Evolutionary conservation across 306 rosid species (phyloP).

Genomic region (Mimosa pudica): DNA sequence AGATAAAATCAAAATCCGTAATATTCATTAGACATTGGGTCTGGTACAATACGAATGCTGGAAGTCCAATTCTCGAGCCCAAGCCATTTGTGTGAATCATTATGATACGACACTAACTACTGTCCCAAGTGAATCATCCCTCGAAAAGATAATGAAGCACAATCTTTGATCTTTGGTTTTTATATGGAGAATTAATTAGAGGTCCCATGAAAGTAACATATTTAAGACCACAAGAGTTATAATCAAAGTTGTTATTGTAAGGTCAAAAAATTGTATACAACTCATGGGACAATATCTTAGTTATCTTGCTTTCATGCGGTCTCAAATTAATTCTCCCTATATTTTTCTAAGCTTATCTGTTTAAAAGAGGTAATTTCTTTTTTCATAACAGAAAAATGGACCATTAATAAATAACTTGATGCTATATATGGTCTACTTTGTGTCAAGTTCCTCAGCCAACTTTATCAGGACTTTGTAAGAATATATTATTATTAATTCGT

Average conservation of each 20-base stretch:
- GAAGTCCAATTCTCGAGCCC: background rate
- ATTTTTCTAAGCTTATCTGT: background rate
- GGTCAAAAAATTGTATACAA: too few species aligned
- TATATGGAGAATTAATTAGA: too few species aligned
- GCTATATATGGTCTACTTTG: background rate
- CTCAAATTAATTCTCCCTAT: too few species aligned
- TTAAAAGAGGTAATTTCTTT: constrained; percentile 20
- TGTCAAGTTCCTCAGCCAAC: constrained; percentile 5
- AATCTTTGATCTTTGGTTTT: background rate
- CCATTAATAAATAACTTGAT: background rate
- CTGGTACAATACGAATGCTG: background rate
- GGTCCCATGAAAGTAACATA: too few species aligned
- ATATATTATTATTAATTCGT: constrained; percentile 21
- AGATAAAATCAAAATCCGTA: background rate
- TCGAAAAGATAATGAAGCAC: background rate
- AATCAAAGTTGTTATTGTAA: too few species aligned
- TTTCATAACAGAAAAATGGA: background rate
- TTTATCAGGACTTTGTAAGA: constrained; percentile 5
- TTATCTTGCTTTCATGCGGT: too few species aligned
- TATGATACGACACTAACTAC: too few species aligned
- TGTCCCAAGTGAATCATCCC: too few species aligned
- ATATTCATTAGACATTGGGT: background rate
- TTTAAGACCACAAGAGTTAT: too few species aligned
- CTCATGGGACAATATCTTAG: too few species aligned
- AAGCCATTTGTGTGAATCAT: background rate